These are phyloP conservation scores for Saccharomycopsis sp. DNA, from an alignment of 805 yeast genomes.

Conservation along the genomic window DNA sequence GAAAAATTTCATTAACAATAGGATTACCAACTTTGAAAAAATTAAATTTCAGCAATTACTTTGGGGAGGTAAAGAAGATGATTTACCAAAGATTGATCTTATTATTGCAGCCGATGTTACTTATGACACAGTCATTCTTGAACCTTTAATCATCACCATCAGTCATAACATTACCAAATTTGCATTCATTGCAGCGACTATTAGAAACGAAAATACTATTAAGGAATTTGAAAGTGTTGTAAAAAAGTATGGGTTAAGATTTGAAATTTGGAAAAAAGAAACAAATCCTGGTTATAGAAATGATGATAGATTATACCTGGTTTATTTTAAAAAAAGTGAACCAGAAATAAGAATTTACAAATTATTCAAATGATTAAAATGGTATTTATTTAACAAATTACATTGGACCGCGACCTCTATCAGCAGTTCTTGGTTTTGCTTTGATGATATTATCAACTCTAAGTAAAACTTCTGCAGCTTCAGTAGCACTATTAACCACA, in stretches of 20 bases:
- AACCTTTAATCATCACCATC: conserved; percentile 36
- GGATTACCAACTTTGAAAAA: conserved; percentile 12
- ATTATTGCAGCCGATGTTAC: conserved; percentile 84
- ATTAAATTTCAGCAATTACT: conserved; percentile 14
- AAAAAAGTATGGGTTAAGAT: not conserved
- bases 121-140: conserved; percentile 56
- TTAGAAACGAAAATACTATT: conserved; percentile 48
- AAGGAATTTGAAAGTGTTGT: conserved; percentile 2
- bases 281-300: conserved; percentile 3
- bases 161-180: conserved; percentile 3
- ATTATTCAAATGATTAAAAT: not conserved
- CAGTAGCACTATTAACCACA: conserved; percentile 92
- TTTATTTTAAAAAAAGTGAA: not conserved
- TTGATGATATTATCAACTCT: conserved; percentile 95
- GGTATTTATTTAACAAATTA: not conserved
- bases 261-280: not conserved
- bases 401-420: conserved; percentile 36
- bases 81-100: conserved; percentile 34
- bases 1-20: conserved; percentile 38
- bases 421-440: conserved; percentile 96
- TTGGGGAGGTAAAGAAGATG: conserved; percentile 26
- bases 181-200: conserved; percentile 61
- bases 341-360: conserved; percentile 11
- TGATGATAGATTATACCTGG: not conserved
- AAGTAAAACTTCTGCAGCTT: conserved; percentile 91